These are phyloP conservation scores for Arachis monticola DNA, from an alignment of 331 rosid species.

Conservation along the genomic window DNA sequence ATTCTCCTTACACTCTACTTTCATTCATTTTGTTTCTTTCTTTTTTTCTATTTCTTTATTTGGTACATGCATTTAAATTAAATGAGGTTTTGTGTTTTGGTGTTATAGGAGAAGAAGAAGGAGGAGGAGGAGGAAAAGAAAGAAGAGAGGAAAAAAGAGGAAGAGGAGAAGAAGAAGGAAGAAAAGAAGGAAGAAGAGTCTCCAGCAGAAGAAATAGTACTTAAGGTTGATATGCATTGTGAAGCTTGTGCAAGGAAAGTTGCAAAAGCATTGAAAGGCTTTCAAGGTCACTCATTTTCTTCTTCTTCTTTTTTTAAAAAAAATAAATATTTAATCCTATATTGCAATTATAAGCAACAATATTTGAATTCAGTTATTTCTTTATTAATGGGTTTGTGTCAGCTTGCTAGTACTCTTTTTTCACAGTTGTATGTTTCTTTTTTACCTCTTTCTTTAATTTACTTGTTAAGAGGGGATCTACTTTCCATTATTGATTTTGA, in stretches of 20 bases:
- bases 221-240: constrained; percentile 97
- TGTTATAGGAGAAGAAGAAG: constrained; percentile 56
- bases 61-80: constrained; percentile 7
- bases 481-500: constrained; percentile 40
- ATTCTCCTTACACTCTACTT: constrained; percentile 30
- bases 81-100: constrained; percentile 8
- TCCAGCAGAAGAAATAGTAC: constrained; percentile 59
- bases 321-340: too few species aligned
- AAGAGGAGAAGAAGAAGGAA: constrained; percentile 44
- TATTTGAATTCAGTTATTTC: too few species aligned
- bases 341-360: not conserved
- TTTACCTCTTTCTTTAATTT: not conserved
- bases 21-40: not conserved
- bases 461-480: constrained; percentile 42
- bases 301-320: not conserved
- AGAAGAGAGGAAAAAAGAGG: constrained; percentile 42
- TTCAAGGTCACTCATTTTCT: constrained; percentile 62
- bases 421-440: too few species aligned
- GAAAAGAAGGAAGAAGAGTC: constrained; percentile 43
- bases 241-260: constrained; percentile 93
- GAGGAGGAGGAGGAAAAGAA: constrained; percentile 57
- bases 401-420: too few species aligned
- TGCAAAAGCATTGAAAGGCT: constrained; percentile 85
- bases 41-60: not conserved
- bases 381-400: too few species aligned